Conservation (phyloP, 164 flowering plant genomes). For the Liquidambar formosana region DNA sequence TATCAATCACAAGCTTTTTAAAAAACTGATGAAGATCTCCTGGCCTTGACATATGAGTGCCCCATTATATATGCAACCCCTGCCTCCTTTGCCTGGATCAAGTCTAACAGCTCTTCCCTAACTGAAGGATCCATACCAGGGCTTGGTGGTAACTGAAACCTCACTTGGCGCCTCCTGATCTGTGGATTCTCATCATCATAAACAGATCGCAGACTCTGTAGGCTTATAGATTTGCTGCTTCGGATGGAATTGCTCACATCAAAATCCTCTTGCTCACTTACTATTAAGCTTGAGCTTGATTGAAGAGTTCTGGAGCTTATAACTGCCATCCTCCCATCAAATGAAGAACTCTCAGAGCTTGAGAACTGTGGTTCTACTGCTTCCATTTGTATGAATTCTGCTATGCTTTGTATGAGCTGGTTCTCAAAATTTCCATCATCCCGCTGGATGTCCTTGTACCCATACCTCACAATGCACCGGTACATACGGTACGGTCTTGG, state of each 20-base stretch:
- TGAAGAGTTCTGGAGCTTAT: conserved; percentile 36
- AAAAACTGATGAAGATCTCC: conserved; percentile 39
- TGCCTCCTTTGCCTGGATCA: conserved; percentile 50
- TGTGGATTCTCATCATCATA: conserved; percentile 46
- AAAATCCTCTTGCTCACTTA: conserved; percentile 30
- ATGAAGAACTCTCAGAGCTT: conserved; percentile 34
- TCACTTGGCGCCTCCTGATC: conserved; percentile 41
- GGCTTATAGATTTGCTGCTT: conserved; percentile 42
- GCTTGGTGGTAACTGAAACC: conserved; percentile 40
- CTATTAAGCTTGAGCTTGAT: conserved; percentile 33
- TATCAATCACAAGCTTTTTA: conserved; percentile 43
- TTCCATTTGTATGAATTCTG: conserved; percentile 90
- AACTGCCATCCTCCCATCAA: conserved; percentile 65
- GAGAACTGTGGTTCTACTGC: conserved; percentile 57
- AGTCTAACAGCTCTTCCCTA: conserved; percentile 46
- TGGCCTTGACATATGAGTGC: conserved; percentile 49
- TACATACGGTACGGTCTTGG: conserved; percentile 90
- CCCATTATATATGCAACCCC: conserved; percentile 61
- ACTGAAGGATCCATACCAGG: conserved; percentile 45
- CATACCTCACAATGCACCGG: conserved; percentile 85
- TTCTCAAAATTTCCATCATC: conserved; percentile 83
- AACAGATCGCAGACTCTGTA: conserved; percentile 38
- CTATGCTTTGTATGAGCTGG: conserved; percentile 73
- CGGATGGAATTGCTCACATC: conserved; percentile 25
- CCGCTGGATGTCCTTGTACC: conserved; percentile 78